Evolutionary conservation across 371 early-diverging fungal genomes (phyloP).

Genomic region (Conidiobolus incongruus): DNA sequence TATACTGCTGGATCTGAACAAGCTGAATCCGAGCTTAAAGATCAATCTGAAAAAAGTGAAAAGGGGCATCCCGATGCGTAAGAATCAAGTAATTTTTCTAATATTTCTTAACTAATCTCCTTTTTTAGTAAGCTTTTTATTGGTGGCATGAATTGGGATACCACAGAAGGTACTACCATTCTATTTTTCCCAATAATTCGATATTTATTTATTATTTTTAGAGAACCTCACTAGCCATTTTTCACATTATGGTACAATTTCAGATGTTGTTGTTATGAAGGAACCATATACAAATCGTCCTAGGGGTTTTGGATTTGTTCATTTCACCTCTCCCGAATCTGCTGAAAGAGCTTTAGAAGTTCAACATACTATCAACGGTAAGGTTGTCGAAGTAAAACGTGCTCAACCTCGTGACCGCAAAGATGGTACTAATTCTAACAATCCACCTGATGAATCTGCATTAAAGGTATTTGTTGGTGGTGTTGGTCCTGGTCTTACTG

Average conservation of each 20-base stretch:
- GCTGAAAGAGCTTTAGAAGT: slow-evolving; percentile 49
- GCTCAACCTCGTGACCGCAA: no score
- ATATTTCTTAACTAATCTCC: not conserved
- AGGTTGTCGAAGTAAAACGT: no score
- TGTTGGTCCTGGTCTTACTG: slow-evolving; percentile 49
- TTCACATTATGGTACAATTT: slow-evolving; percentile 37
- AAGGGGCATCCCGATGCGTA: no score
- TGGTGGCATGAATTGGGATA: slow-evolving; percentile 84
- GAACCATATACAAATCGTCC: slow-evolving; percentile 56
- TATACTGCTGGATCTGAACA: not conserved
- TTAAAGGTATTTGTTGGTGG: slow-evolving; percentile 86
- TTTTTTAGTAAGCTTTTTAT: slow-evolving; percentile 67
- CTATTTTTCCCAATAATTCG: not conserved
- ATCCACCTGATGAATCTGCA: slow-evolving; percentile 39
- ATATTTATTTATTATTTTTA: slow-evolving; percentile 10
- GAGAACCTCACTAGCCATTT: slow-evolving; percentile 53
- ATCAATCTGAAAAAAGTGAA: no score
- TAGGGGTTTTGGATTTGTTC: slow-evolving; percentile 79
- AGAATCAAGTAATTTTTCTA: not conserved
- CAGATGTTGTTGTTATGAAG: slow-evolving; percentile 63
- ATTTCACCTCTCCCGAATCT: slow-evolving; percentile 36
- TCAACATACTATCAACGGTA: slow-evolving; percentile 63
- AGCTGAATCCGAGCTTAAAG: not conserved
- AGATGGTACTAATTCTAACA: no score
- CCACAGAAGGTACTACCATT: slow-evolving; percentile 40